A percentile compares a stretch with the other conserved stretches of the same genome.
phyloP scores from a whole-genome alignment of 2,329 filamentous ascomycete species.

The Myotisia sp. region DNA sequence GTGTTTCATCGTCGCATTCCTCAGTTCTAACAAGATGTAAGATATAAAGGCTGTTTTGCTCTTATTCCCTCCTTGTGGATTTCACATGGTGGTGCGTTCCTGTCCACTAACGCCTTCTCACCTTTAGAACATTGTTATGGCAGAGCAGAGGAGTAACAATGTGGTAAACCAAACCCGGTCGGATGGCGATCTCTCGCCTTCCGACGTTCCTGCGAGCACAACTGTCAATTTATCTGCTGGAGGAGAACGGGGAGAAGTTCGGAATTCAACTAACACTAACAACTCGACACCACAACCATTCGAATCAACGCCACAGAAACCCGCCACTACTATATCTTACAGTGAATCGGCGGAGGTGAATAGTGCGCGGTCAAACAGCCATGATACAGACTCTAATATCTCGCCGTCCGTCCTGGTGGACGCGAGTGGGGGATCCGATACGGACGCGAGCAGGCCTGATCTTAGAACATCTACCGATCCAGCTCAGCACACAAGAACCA shows the following conservation, averaged over 20 bases:
- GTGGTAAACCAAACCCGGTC: conserved; percentile 58
- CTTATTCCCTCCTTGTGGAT: neutral
- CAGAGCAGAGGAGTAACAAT: conserved; percentile 56
- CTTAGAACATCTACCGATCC: conserved; percentile 29
- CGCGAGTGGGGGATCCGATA: conserved; percentile 45
- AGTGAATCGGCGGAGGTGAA: conserved; percentile 23
- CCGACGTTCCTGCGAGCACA: conserved; percentile 51
- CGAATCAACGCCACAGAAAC: conserved; percentile 5
- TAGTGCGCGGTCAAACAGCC: conserved; percentile 23
- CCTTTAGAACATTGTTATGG: conserved; percentile 49
- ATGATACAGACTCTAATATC: conserved; percentile 26
- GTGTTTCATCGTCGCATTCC: conserved; percentile 30
- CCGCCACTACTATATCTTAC: conserved; percentile 2
- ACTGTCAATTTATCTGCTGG: conserved; percentile 40
- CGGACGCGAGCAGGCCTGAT: conserved; percentile 46
- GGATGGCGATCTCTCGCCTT: conserved; percentile 48
- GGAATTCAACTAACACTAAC: conserved; percentile 18
- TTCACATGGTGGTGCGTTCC: conserved; percentile 1
- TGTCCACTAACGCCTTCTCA: conserved; percentile 24
- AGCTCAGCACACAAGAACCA: conserved; percentile 33
- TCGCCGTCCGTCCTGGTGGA: conserved; percentile 25
- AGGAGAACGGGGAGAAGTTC: conserved; percentile 32
- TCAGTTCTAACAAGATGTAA: conserved; percentile 25
- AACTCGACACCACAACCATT: conserved; percentile 12
- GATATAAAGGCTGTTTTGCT: neutral